Evolutionary conservation across 1,284 basidiomycete genomes (phyloP).

Genomic region (Xanthoconium separans): DNA sequence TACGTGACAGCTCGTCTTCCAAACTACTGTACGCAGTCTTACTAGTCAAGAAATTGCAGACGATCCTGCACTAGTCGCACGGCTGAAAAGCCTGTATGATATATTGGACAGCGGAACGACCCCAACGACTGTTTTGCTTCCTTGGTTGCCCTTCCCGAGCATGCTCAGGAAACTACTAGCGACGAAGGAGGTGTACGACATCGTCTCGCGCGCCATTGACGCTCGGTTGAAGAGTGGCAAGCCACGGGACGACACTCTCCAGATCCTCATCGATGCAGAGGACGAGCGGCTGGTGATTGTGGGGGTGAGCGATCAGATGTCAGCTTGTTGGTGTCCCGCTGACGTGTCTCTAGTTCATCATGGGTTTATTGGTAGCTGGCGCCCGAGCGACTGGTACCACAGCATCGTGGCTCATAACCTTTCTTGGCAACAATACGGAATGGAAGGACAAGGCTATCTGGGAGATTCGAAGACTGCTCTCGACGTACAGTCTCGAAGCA

Average conservation of each 20-base stretch:
- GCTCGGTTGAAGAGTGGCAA: constrained; percentile 54
- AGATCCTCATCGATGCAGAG: constrained; percentile 64
- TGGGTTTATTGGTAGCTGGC: constrained; percentile 73
- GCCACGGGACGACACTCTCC: constrained; percentile 61
- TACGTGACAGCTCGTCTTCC: constrained; percentile 59
- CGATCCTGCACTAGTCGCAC: constrained; percentile 54
- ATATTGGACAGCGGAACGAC: constrained; percentile 65
- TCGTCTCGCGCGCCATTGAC: constrained; percentile 55
- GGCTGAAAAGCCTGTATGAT: constrained; percentile 63
- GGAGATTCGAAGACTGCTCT: constrained; percentile 63
- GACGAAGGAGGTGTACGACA: constrained; percentile 71
- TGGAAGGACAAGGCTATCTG: constrained; percentile 57
- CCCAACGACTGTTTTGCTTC: constrained; percentile 64
- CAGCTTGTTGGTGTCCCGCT: constrained; percentile 20
- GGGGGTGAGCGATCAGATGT: constrained; percentile 48
- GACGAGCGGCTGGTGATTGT: constrained; percentile 67
- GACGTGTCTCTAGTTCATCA: constrained; percentile 57
- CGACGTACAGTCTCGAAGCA: constrained; percentile 37
- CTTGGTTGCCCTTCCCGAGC: constrained; percentile 70
- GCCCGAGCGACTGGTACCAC: constrained; percentile 74
- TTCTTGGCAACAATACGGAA: constrained; percentile 59
- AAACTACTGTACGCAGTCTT: constrained; percentile 64
- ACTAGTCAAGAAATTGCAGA: constrained; percentile 67
- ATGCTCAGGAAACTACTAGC: constrained; percentile 67
- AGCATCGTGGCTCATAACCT: constrained; percentile 72